Base-by-base conservation (phyloP, 495 filamentous ascomycete species). In the Xylaria cubensis region DNA sequence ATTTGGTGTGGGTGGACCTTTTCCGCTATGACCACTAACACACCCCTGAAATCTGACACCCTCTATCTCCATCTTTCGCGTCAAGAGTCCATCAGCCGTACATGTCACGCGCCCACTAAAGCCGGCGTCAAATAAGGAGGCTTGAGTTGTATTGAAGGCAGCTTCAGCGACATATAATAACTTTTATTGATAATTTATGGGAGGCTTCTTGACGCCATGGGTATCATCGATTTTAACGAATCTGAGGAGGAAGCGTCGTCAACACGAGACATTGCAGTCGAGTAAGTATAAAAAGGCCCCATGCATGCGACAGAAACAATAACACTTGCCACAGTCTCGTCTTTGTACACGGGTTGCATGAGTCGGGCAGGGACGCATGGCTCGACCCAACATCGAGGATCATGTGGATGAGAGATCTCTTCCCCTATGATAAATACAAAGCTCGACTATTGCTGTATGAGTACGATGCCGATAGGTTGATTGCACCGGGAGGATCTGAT, bases 351-450 rank as follows among this genome's bases (percentile, higher is more conserved):
- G 63, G 63, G 3, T 51, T 66, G 29, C 63, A 51, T 36, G 63
- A 66, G 26, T 42, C 63, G 2, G 63, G 63, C 2, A 34, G 19
- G 26, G 24, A 66, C 2, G 44, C 63, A 50, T 66, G 63, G 63
- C 12, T 51, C 29, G 44, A 51, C 17, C 63, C 21, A 17, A 24
- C 29, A 2, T 34, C 63, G 29, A 26, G 44, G 21, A 26, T 66
- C 24, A 24, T 66, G 42, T 66, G 63, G 63, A 50, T 66, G 63
- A 66, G 63, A 66, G 63, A 66, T 19, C 21, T 66, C 10, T 66
- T 66, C n/a, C 63, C 63, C 5, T 26, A 66, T 51, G 42, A 17
- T 21, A 66, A 50, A 21, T 51, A 66, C 24, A 32, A 46, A 42
- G 44, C 63, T 50, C 63, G 63, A 2, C 34, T 66, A 44, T 66